A percentile compares a stretch with the other conserved stretches of the same genome.
phyloP scores from a whole-genome alignment of 75 land plant genomes.

The Pseudotsuga menziesii region DNA sequence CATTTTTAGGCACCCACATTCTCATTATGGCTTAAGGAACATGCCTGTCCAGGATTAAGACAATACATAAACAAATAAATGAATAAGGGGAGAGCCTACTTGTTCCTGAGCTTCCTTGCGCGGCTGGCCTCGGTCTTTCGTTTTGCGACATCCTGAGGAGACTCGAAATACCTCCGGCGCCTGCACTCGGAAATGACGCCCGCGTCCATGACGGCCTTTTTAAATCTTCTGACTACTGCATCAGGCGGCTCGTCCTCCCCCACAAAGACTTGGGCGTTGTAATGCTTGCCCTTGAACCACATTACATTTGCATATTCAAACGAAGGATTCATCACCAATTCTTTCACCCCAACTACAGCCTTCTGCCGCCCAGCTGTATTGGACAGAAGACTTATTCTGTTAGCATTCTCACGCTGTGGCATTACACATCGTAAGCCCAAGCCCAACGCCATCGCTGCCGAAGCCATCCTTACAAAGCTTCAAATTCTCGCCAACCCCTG shows the following conservation, averaged over 20 bases:
- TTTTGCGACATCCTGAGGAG: slow-evolving; percentile 44
- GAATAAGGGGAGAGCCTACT: no score
- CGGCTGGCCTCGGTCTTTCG: slow-evolving; percentile 32
- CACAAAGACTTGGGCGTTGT: slow-evolving; percentile 47
- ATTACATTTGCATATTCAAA: slow-evolving; percentile 26
- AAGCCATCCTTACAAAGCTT: neutral
- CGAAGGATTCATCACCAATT: slow-evolving; percentile 13
- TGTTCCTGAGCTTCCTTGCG: neutral
- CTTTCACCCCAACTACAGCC: neutral
- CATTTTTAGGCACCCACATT: no score
- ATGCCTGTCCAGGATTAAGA: no score
- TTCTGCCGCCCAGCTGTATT: neutral
- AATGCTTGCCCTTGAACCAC: slow-evolving; percentile 22
- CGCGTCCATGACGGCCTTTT: slow-evolving; percentile 46
- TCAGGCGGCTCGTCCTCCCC: slow-evolving; percentile 55
- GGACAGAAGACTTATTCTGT: neutral
- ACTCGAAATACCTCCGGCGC: slow-evolving; percentile 46
- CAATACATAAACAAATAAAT: no score
- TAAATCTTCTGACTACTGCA: slow-evolving; percentile 38
- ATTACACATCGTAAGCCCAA: neutral
- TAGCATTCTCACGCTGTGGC: neutral
- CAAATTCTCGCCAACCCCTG: no score
- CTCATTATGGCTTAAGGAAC: no score
- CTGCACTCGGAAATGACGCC: slow-evolving; percentile 55
- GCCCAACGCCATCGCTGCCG: neutral